Conservation (phyloP, 2,329 filamentous ascomycete genomes). For the Colletotrichum echinochloae region DNA sequence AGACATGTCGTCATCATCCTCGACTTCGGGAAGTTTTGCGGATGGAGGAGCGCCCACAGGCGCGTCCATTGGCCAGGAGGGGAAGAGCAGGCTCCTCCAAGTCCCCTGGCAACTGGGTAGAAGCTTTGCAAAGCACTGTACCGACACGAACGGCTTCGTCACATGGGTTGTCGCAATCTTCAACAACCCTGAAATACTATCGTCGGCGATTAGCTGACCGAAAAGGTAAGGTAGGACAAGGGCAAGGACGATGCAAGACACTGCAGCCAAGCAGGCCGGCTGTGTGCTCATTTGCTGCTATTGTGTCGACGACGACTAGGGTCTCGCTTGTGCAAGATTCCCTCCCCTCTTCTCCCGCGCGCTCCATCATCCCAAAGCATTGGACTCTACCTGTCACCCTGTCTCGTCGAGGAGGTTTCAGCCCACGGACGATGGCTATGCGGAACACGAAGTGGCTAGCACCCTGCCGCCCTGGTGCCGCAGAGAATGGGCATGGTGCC, state of each 20-base stretch:
- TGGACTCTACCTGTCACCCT: slow-evolving; percentile 13
- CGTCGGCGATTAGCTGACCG: slow-evolving; percentile 25
- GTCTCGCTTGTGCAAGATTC: neutral
- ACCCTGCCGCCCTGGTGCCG: neutral
- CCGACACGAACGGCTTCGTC: slow-evolving; percentile 13
- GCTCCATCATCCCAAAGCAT: slow-evolving; percentile 32
- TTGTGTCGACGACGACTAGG: slow-evolving; percentile 17
- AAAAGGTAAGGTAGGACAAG: slow-evolving; percentile 40
- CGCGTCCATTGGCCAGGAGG: neutral
- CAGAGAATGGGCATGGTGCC: slow-evolving; percentile 38
- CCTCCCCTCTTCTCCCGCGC: neutral
- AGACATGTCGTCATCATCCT: slow-evolving; percentile 35
- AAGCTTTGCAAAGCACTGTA: slow-evolving; percentile 9
- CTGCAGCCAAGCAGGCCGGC: slow-evolving; percentile 40
- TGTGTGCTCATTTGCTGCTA: slow-evolving; percentile 24
- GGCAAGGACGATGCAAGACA: slow-evolving; percentile 31
- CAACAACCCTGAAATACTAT: slow-evolving; percentile 18
- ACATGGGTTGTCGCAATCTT: slow-evolving; percentile 17
- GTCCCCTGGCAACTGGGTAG: neutral
- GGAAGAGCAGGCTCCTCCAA: neutral
- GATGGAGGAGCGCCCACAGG: neutral
- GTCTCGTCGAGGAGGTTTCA: slow-evolving; percentile 18
- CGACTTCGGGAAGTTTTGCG: neutral
- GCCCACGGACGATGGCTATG: slow-evolving; percentile 17
- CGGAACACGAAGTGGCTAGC: neutral